Evolutionary conservation across 352 stramenopile genomes (phyloP).

Genomic region (Pythium coloratum): DNA sequence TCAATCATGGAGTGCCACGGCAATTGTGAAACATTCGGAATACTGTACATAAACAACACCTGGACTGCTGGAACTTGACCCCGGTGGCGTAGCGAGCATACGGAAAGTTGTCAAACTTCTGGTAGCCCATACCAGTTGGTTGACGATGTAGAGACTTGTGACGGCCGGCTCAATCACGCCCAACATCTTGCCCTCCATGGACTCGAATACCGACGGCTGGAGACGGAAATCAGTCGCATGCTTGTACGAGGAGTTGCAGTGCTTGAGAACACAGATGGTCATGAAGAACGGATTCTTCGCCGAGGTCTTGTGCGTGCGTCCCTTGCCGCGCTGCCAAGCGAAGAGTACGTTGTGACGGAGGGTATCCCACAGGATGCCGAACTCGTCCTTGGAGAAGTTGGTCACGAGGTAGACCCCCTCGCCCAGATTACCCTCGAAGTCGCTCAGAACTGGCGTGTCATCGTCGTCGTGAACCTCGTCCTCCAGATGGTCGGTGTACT

Average conservation of each 20-base stretch:
- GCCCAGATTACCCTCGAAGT: too few relatives aligned
- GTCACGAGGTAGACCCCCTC: too few relatives aligned
- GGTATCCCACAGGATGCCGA: too few relatives aligned
- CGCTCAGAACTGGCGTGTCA: too few relatives aligned
- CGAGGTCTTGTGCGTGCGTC: background rate
- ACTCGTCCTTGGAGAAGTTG: too few relatives aligned
- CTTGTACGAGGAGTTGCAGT: background rate
- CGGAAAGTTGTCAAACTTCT: background rate
- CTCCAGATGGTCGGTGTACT: too few relatives aligned
- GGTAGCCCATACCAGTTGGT: background rate
- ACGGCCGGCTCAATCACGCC: constrained; percentile 39
- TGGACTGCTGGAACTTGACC: background rate
- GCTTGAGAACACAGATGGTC: background rate
- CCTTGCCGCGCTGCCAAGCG: too few relatives aligned
- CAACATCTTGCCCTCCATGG: constrained; percentile 3
- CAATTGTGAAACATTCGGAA: too few relatives aligned
- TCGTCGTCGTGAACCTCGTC: too few relatives aligned
- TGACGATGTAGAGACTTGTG: background rate
- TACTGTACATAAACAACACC: too few relatives aligned
- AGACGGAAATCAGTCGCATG: background rate
- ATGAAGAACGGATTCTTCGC: background rate
- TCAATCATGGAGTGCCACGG: too few relatives aligned
- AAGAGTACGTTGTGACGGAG: too few relatives aligned
- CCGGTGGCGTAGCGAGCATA: background rate
- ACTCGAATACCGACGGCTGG: background rate